Conservation (phyloP, 768 basidiomycete genomes). For the Boletus huronensis region DNA sequence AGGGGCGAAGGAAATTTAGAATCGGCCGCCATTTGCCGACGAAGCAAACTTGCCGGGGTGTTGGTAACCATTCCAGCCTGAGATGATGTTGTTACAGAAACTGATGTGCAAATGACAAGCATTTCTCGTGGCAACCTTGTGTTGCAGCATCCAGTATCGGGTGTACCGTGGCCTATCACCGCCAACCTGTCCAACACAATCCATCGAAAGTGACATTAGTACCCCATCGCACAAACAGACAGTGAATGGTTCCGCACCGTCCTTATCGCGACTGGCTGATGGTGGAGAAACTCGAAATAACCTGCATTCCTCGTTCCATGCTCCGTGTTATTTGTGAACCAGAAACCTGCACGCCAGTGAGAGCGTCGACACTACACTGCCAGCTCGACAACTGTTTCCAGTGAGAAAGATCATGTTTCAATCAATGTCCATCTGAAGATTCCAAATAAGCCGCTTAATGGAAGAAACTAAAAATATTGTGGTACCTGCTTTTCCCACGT, state of each 20-base stretch:
- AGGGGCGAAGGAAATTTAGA: neutral
- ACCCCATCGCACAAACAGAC: neutral
- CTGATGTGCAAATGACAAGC: neutral
- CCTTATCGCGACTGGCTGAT: neutral
- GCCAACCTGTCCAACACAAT: neutral
- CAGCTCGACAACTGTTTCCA: neutral
- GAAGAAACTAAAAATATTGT: neutral
- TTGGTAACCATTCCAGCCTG: neutral
- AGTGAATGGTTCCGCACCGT: neutral
- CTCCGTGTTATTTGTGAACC: neutral
- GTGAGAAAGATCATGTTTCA: neutral
- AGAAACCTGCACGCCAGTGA: neutral
- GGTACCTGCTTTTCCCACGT: neutral
- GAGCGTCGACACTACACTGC: neutral
- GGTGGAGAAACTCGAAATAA: neutral
- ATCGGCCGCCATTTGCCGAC: neutral
- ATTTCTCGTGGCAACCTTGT: neutral
- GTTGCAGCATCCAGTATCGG: neutral
- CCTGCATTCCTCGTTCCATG: neutral
- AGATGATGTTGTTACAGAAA: neutral
- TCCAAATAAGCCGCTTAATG: neutral
- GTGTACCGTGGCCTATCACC: neutral
- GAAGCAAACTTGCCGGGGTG: neutral
- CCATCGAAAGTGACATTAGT: neutral
- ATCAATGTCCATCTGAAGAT: neutral